Conservation (phyloP, 2,329 filamentous ascomycete species). For the Microdochium nivale region DNA sequence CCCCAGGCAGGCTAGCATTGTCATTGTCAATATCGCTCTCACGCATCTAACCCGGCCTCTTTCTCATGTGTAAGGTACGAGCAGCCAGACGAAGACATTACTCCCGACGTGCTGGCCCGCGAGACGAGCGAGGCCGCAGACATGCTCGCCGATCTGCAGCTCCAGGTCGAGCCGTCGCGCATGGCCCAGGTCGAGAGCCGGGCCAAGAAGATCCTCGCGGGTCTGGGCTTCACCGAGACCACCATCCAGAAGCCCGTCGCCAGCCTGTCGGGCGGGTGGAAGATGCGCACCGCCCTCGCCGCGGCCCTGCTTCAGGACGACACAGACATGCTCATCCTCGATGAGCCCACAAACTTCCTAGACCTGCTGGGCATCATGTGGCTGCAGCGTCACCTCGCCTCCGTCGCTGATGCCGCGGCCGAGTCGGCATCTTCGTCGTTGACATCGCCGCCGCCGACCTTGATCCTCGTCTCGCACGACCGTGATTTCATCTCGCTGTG, state of each 20-base stretch:
- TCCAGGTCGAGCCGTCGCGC: slow-evolving; percentile 57
- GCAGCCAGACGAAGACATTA: slow-evolving; percentile 47
- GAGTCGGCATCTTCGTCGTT: neutral
- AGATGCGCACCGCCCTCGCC: slow-evolving; percentile 60
- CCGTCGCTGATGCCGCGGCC: slow-evolving; percentile 34
- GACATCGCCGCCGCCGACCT: slow-evolving; percentile 45
- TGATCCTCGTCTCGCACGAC: slow-evolving; percentile 78
- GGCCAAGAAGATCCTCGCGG: slow-evolving; percentile 57
- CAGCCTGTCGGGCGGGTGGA: slow-evolving; percentile 70
- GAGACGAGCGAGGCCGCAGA: slow-evolving; percentile 65
- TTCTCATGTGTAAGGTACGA: slow-evolving; percentile 30
- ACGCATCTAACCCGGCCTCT: neutral
- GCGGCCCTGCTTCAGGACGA: slow-evolving; percentile 56
- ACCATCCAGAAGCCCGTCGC: slow-evolving; percentile 50
- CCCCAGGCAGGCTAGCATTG: neutral
- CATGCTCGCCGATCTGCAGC: slow-evolving; percentile 59
- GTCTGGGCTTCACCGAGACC: slow-evolving; percentile 62
- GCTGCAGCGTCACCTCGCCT: slow-evolving; percentile 65
- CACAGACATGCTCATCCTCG: slow-evolving; percentile 70
- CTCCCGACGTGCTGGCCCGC: slow-evolving; percentile 44
- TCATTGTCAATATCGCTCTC: too few species aligned
- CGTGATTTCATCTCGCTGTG: slow-evolving; percentile 71
- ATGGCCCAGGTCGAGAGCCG: slow-evolving; percentile 55
- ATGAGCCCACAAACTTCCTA: slow-evolving; percentile 83
- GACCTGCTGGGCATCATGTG: slow-evolving; percentile 79